Evolutionary conservation across 805 yeast genomes (phyloP).

Genomic region (Candida patagonica): DNA sequence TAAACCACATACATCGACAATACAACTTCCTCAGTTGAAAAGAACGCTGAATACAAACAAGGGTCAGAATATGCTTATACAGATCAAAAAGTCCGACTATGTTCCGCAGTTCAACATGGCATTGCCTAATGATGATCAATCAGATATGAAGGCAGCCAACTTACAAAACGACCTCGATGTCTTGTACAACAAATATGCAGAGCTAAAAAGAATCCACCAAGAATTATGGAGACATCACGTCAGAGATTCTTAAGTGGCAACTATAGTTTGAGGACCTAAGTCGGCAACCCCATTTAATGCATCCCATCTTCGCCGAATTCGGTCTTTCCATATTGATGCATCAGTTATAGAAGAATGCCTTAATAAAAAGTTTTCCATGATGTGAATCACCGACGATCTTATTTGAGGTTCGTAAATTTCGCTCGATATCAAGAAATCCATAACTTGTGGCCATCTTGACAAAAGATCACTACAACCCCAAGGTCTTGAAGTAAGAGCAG

Average conservation of each 20-base stretch:
- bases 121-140: slow-evolving; percentile 4
- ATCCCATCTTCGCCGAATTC: background rate
- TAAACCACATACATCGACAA: slow-evolving; percentile 5
- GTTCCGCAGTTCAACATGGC: background rate
- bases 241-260: background rate
- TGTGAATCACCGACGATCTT: background rate
- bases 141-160: slow-evolving; percentile 11
- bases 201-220: slow-evolving; percentile 15
- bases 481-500: slow-evolving; percentile 16
- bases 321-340: slow-evolving; percentile 3
- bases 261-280: background rate
- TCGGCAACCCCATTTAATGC: background rate
- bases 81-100: slow-evolving; percentile 5
- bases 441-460: slow-evolving; percentile 23
- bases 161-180: slow-evolving; percentile 14
- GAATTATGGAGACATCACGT: slow-evolving; percentile 19
- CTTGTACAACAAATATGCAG: slow-evolving; percentile 12
- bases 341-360: background rate
- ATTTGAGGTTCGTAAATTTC: background rate
- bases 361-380: slow-evolving; percentile 2
- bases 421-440: slow-evolving; percentile 15
- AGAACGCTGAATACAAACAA: slow-evolving; percentile 16
- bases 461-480: slow-evolving; percentile 23
- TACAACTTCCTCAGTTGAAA: slow-evolving; percentile 23
- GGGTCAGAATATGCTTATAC: slow-evolving; percentile 13